These are phyloP conservation scores for Xylaria bambusicola DNA, from an alignment of 495 filamentous ascomycete species.

Conservation along the genomic window DNA sequence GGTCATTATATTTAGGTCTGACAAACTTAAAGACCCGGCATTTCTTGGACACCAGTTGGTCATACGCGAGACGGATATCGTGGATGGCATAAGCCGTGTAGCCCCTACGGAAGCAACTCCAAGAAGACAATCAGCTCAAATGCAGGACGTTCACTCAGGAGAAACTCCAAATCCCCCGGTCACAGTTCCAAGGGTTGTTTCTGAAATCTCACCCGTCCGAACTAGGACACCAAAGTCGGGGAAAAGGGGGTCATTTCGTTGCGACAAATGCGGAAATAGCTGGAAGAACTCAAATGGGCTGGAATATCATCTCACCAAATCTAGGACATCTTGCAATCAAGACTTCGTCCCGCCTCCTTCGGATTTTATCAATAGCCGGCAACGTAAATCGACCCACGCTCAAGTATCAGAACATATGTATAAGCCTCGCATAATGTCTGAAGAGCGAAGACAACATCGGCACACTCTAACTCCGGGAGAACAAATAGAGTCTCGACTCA, in stretches of 20 bases:
- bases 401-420: constrained; percentile 39
- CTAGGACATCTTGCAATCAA: constrained; percentile 52
- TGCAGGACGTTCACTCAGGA: background rate
- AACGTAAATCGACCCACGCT: constrained; percentile 23
- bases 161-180: background rate
- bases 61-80: background rate
- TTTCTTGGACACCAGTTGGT: constrained; percentile 15
- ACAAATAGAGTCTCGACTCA: constrained; percentile 5
- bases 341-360: constrained; percentile 38
- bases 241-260: constrained; percentile 27
- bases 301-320: constrained; percentile 54
- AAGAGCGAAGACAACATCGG: constrained; percentile 21
- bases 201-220: background rate
- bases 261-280: constrained; percentile 47
- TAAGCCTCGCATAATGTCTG: constrained; percentile 19
- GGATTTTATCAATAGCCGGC: constrained; percentile 23
- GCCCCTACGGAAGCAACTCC: background rate
- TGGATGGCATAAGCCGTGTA: background rate
- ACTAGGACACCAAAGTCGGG: constrained; percentile 10
- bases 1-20: constrained; percentile 36
- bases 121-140: background rate
- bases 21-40: constrained; percentile 32
- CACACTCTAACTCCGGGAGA: constrained; percentile 2
- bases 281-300: constrained; percentile 58
- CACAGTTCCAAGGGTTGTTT: background rate